Conservation (phyloP, 257 asterid species). For the Linaria vulgaris region DNA sequence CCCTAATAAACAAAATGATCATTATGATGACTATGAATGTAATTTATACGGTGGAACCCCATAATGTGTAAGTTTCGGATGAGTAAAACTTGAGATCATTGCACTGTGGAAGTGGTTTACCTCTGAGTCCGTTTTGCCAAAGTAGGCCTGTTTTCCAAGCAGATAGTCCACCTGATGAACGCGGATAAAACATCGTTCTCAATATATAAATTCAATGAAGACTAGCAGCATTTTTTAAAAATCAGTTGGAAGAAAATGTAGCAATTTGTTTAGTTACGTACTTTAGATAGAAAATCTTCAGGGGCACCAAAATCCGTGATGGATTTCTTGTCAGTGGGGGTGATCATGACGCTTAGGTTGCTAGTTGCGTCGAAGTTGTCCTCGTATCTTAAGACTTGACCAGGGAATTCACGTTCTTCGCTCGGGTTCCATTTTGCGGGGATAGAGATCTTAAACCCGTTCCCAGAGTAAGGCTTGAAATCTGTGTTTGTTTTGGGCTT, state of each 20-base stretch:
- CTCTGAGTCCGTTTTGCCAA: slow-evolving; percentile 87
- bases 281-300: slow-evolving; percentile 65
- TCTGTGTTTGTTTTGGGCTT: slow-evolving; percentile 70
- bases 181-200: background rate
- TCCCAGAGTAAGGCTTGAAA: slow-evolving; percentile 44
- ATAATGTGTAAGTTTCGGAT: background rate
- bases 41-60: background rate
- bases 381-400: slow-evolving; percentile 74
- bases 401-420: slow-evolving; percentile 65
- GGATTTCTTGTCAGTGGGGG: slow-evolving; percentile 78
- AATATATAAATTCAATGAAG: background rate
- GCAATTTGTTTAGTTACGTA: slow-evolving; percentile 38
- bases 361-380: slow-evolving; percentile 80
- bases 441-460: slow-evolving; percentile 56
- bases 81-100: background rate
- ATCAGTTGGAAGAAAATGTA: background rate
- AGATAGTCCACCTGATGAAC: slow-evolving; percentile 75
- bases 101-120: slow-evolving; percentile 34
- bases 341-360: slow-evolving; percentile 53
- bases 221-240: background rate
- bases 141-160: slow-evolving; percentile 81
- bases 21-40: background rate
- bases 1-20: slow-evolving; percentile 50
- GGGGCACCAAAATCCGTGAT: slow-evolving; percentile 79
- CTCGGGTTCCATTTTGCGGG: slow-evolving; percentile 82